These are phyloP conservation scores for Wickerhamomyces sp. DNA, from an alignment of 1,139 yeast species.

Conservation along the genomic window DNA sequence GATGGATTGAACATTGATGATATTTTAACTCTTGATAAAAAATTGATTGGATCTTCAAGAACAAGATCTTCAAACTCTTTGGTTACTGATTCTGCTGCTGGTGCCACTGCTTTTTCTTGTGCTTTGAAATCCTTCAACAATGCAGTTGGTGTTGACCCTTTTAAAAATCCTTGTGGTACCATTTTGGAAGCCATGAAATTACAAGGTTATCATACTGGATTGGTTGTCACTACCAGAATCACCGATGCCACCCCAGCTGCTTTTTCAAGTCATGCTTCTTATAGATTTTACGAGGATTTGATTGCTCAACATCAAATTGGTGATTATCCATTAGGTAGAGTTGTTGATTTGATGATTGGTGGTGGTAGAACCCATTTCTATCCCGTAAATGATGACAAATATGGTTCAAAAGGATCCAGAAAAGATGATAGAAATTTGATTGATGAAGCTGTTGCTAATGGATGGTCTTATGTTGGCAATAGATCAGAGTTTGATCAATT, in stretches of 20 bases:
- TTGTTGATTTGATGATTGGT: constrained; percentile 79
- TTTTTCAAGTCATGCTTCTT: constrained; percentile 71
- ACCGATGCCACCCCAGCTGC: constrained; percentile 91
- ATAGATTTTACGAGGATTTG: constrained; percentile 69
- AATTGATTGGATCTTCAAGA: constrained; percentile 70
- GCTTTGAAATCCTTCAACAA: constrained; percentile 77
- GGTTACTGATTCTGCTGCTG: constrained; percentile 90
- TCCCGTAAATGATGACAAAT: constrained; percentile 33
- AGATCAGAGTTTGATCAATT: constrained; percentile 51
- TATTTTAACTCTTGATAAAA: constrained; percentile 54
- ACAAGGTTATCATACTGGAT: constrained; percentile 72
- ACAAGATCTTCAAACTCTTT: constrained; percentile 69
- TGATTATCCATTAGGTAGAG: constrained; percentile 66
- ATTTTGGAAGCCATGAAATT: constrained; percentile 77
- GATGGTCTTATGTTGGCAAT: constrained; percentile 66
- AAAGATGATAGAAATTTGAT: constrained; percentile 60
- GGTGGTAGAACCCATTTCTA: constrained; percentile 83
- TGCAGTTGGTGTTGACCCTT: constrained; percentile 71
- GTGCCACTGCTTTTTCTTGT: constrained; percentile 87
- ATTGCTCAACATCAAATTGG: constrained; percentile 87
- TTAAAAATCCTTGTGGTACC: constrained; percentile 69
- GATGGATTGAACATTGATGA: constrained; percentile 48
- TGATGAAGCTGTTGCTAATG: constrained; percentile 48
- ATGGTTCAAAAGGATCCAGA: constrained; percentile 57
- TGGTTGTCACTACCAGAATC: constrained; percentile 81